phyloP scores from a whole-genome alignment of 306 rosid species.

The Rosa persica region DNA sequence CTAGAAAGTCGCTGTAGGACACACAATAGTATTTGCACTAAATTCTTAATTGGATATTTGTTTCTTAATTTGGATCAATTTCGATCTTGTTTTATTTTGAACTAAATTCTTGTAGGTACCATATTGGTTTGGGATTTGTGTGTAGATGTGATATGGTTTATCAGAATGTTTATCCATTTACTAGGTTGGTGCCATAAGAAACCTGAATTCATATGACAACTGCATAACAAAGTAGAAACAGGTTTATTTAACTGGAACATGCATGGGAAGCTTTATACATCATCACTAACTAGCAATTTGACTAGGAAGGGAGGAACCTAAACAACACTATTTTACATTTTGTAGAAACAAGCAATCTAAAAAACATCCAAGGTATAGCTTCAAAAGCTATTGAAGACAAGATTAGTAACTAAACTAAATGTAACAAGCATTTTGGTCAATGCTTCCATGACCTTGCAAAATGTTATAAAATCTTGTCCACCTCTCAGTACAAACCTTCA shows the following conservation, averaged over 20 bases:
- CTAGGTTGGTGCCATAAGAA: background rate
- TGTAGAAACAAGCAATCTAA: background rate
- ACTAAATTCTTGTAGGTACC: background rate
- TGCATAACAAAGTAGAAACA: background rate
- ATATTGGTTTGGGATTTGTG: background rate
- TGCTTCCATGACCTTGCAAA: slow-evolving; percentile 4
- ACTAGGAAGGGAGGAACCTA: slow-evolving; percentile 1
- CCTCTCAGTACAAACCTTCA: background rate
- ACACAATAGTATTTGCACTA: background rate
- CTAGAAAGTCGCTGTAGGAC: background rate
- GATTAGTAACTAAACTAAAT: background rate
- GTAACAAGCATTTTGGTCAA: background rate
- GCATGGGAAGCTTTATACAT: slow-evolving; percentile 1
- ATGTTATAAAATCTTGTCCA: background rate
- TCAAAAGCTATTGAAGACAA: slow-evolving; percentile 1
- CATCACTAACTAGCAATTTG: background rate
- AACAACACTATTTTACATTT: background rate
- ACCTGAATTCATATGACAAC: background rate
- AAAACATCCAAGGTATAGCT: background rate
- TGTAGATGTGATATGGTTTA: background rate
- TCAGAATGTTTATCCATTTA: background rate
- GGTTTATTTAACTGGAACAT: background rate
- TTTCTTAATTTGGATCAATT: background rate
- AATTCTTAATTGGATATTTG: background rate
- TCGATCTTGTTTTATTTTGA: background rate